A percentile compares a stretch with the other conserved stretches of the same genome.
phyloP scores from a whole-genome alignment of 192 early-diverging fungal genomes.

The Geosiphon pyriformis region DNA sequence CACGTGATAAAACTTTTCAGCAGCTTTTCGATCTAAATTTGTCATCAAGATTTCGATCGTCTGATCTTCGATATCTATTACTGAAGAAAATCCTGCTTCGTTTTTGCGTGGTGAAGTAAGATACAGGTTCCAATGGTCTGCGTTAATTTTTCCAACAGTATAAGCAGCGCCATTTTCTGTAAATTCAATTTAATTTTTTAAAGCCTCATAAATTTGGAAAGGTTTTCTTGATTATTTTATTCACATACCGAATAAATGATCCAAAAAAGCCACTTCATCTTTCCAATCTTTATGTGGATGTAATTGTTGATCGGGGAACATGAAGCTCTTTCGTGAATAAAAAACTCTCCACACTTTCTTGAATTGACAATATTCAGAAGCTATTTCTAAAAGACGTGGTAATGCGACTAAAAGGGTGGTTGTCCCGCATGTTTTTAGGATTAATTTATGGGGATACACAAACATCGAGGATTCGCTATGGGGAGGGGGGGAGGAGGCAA shows the following conservation, averaged over 20 bases:
- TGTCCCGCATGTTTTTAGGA: conserved; percentile 97
- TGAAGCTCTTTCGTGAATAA: conserved; percentile 94
- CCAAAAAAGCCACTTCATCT: conserved; percentile 76
- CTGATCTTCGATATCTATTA: conserved; percentile 49
- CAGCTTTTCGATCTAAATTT: conserved; percentile 70
- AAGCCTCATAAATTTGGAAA: neutral
- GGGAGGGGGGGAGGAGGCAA: neutral
- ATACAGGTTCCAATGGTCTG: conserved; percentile 96
- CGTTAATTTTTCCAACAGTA: conserved; percentile 88
- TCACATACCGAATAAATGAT: conserved; percentile 53
- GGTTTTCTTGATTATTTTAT: neutral
- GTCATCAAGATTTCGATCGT: conserved; percentile 98
- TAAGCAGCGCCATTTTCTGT: conserved; percentile 74
- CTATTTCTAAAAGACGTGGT: conserved; percentile 82
- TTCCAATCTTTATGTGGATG: conserved; percentile 89
- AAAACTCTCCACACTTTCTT: conserved; percentile 76
- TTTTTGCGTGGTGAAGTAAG: conserved; percentile 65
- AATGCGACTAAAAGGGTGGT: conserved; percentile 89
- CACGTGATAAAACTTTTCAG: conserved; percentile 72
- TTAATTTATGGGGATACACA: conserved; percentile 91
- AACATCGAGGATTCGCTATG: conserved; percentile 93
- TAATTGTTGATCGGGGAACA: conserved; percentile 89
- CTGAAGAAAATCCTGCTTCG: neutral
- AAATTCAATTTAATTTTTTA: neutral
- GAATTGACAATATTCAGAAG: conserved; percentile 54